Conservation (phyloP, 257 asterid species). For the Hygrophila difformis region DNA sequence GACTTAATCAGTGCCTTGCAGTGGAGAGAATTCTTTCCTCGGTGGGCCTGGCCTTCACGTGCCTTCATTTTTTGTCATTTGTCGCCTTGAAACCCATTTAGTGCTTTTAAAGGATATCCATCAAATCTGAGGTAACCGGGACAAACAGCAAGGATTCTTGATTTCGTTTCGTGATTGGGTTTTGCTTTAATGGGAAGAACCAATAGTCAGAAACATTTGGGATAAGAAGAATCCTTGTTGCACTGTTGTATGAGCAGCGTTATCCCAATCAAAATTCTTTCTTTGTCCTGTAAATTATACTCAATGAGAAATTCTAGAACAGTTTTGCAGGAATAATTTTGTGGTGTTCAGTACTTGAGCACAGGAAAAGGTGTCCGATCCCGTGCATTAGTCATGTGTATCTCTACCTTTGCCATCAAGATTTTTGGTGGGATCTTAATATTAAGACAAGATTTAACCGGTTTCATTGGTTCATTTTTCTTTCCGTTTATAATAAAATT, state of each 20-base stretch:
- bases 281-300: slow-evolving; percentile 71
- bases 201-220: slow-evolving; percentile 34
- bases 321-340: slow-evolving; percentile 93
- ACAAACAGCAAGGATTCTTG: slow-evolving; percentile 30
- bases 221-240: slow-evolving; percentile 43
- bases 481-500: too few species aligned
- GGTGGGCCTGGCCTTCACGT: slow-evolving; percentile 29
- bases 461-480: too few species aligned
- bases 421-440: too few species aligned
- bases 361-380: too few species aligned
- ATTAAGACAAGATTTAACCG: too few species aligned
- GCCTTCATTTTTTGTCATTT: slow-evolving; percentile 16
- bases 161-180: slow-evolving; percentile 37
- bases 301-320: slow-evolving; percentile 48
- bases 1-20: not conserved
- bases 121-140: slow-evolving; percentile 28
- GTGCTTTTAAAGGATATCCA: slow-evolving; percentile 28
- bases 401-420: too few species aligned
- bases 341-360: slow-evolving; percentile 58
- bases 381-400: too few species aligned
- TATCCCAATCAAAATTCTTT: slow-evolving; percentile 44
- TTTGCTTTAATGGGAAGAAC: slow-evolving; percentile 22
- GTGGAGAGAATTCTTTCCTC: slow-evolving; percentile 24
- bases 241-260: slow-evolving; percentile 79
- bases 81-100: slow-evolving; percentile 31